Percentiles rank a stretch among this genome's conserved stretches.
These are phyloP conservation scores for Myriosclerotinia scirpicola DNA, from an alignment of 2,329 filamentous ascomycete genomes.

Conservation along the genomic window DNA sequence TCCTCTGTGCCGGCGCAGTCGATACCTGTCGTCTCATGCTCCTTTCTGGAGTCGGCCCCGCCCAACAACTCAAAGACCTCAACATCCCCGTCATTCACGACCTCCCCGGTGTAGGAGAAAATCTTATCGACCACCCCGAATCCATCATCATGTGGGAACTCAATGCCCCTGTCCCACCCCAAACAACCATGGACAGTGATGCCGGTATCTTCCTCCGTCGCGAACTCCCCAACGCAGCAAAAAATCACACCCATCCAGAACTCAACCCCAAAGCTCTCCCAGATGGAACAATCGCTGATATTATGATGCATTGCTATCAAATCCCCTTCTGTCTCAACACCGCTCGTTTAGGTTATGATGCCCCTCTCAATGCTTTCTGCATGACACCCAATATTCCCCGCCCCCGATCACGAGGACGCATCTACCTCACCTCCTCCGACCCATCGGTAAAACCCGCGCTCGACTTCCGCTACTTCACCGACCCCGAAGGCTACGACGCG, in stretches of 20 bases:
- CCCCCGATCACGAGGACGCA: conserved; percentile 58
- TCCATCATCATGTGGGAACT: conserved; percentile 53
- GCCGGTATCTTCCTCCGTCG: conserved; percentile 70
- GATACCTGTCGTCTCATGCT: conserved; percentile 44
- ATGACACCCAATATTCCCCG: conserved; percentile 60
- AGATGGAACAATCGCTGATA: conserved; percentile 75
- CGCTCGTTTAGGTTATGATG: conserved; percentile 67
- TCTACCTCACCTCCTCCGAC: conserved; percentile 54
- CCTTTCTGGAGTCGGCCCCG: conserved; percentile 44
- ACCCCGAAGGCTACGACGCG: conserved; percentile 57
- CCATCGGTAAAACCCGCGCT: conserved; percentile 49
- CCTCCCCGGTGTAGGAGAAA: conserved; percentile 42
- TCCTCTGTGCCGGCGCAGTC: conserved; percentile 44
- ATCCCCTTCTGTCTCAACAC: conserved; percentile 92
- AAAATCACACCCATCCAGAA: conserved; percentile 48
- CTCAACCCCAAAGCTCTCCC: conserved; percentile 44
- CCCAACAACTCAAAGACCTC: conserved; percentile 38
- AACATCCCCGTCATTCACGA: conserved; percentile 40
- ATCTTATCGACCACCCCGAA: conserved; percentile 42
- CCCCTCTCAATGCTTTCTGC: conserved; percentile 52
- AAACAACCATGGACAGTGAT: conserved; percentile 53
- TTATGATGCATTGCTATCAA: conserved; percentile 98
- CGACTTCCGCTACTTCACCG: conserved; percentile 55
- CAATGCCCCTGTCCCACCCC: conserved; percentile 43
- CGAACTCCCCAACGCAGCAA: conserved; percentile 64